These are phyloP conservation scores for Malassezia sympodialis DNA, from an alignment of 1,284 basidiomycete genomes.

Conservation along the genomic window DNA sequence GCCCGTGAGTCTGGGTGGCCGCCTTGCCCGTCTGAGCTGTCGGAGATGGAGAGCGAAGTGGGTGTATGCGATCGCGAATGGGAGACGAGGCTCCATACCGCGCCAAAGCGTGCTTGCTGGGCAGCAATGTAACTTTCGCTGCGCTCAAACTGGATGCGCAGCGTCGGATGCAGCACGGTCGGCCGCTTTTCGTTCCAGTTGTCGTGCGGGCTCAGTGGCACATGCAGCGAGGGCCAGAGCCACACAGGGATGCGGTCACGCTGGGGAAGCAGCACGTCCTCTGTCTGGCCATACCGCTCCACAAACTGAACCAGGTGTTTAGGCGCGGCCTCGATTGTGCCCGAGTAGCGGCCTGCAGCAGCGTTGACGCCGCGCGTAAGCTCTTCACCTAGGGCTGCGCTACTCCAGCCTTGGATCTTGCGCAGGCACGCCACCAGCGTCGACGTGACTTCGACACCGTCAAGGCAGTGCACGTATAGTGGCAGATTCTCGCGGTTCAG, in stretches of 20 bases:
- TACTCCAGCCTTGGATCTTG: constrained; percentile 40
- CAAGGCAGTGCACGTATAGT: constrained; percentile 44
- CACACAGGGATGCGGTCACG: constrained; percentile 30
- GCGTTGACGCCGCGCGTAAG: constrained; percentile 29
- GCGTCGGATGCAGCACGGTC: constrained; percentile 35
- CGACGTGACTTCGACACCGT: constrained; percentile 38
- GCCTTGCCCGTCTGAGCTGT: background rate
- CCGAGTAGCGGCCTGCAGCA: constrained; percentile 19
- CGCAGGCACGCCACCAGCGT: constrained; percentile 39
- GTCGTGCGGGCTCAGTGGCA: constrained; percentile 13
- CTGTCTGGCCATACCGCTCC: constrained; percentile 36
- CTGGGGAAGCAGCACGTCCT: constrained; percentile 30
- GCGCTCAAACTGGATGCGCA: constrained; percentile 35
- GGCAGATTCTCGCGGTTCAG: constrained; percentile 37
- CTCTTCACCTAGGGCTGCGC: constrained; percentile 26
- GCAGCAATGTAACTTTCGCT: constrained; percentile 8
- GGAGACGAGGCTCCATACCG: constrained; percentile 2
- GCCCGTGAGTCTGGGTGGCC: background rate
- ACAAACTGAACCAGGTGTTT: constrained; percentile 31
- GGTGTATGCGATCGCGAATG: constrained; percentile 5
- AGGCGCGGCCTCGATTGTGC: constrained; percentile 28
- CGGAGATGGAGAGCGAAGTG: background rate
- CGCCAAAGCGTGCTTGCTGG: constrained; percentile 8
- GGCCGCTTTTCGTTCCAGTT: background rate
- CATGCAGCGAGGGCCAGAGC: constrained; percentile 30